Conservation (phyloP, 495 filamentous ascomycete species). For the Trichoderma asperelloides region DNA sequence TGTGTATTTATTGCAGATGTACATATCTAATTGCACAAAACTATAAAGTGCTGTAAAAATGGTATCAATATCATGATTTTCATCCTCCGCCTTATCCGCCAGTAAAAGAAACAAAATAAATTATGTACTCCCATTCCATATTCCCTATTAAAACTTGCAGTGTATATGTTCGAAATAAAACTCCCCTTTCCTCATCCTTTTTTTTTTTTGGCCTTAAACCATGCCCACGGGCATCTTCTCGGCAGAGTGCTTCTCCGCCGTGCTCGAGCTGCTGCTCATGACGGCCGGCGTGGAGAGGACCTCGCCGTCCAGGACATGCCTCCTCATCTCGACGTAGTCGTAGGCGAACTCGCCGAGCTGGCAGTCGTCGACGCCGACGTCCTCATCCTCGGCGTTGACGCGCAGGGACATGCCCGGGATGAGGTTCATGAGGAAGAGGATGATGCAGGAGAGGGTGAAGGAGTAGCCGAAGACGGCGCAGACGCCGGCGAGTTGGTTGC, state of each 20-base stretch:
- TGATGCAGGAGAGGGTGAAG: conserved; percentile 65
- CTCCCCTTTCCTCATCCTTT: too few relatives aligned
- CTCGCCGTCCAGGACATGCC: conserved; percentile 49
- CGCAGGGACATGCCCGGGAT: conserved; percentile 67
- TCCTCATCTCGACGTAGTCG: conserved; percentile 70
- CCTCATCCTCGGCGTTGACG: conserved; percentile 62
- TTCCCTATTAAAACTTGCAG: too few relatives aligned
- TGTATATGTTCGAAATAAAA: too few relatives aligned
- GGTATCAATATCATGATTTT: not conserved
- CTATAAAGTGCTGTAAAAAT: not conserved
- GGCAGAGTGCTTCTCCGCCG: not conserved
- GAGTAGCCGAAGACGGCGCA: conserved; percentile 67
- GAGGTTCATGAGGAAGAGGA: conserved; percentile 69
- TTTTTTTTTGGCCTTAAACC: not conserved
- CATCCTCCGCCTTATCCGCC: not conserved
- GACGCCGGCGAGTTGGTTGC: conserved; percentile 69
- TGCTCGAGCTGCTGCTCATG: not conserved
- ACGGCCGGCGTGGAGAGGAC: not conserved
- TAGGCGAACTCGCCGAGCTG: conserved; percentile 83
- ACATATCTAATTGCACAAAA: not conserved
- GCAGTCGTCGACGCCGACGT: conserved; percentile 68
- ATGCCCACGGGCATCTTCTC: not conserved
- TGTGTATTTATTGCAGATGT: not conserved
- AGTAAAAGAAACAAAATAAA: not conserved
- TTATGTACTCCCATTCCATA: not conserved